These are phyloP conservation scores for Micractinium conductrix DNA, from an alignment of 139 green algal genomes.

Conservation along the genomic window DNA sequence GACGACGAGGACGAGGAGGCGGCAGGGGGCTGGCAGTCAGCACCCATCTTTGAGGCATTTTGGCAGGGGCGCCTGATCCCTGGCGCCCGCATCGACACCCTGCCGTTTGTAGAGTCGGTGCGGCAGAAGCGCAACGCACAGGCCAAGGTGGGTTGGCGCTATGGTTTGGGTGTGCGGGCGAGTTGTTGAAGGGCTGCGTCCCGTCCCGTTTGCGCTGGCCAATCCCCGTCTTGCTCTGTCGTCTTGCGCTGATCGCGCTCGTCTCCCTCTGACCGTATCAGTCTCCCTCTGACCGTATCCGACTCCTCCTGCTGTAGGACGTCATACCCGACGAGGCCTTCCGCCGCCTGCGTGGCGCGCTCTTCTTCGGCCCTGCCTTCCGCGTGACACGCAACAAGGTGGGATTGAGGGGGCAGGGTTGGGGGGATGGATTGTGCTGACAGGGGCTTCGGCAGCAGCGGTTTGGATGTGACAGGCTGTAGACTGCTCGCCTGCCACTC, in stretches of 20 bases:
- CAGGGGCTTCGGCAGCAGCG: background rate
- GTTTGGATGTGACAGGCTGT: background rate
- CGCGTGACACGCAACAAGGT: constrained; percentile 82
- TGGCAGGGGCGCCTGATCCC: constrained; percentile 86
- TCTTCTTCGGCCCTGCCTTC: constrained; percentile 84
- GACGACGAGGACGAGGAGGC: constrained; percentile 29
- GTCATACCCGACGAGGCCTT: constrained; percentile 78
- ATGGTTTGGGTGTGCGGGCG: too few species aligned
- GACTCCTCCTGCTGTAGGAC: constrained; percentile 48
- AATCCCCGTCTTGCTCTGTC: too few species aligned
- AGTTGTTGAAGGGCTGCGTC: too few species aligned
- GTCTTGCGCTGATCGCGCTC: too few species aligned
- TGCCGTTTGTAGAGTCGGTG: constrained; percentile 77
- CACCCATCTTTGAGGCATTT: constrained; percentile 62
- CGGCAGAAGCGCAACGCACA: constrained; percentile 57
- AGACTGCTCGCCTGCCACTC: too few species aligned
- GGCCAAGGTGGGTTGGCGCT: constrained; percentile 27
- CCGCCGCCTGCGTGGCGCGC: constrained; percentile 66
- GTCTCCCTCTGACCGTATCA: background rate
- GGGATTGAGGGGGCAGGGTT: background rate
- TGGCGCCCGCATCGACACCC: constrained; percentile 65
- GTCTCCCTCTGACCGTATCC: background rate
- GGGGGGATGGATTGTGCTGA: background rate
- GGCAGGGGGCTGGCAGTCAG: background rate
- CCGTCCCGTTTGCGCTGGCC: too few species aligned